These are phyloP conservation scores for Globisporangium abappressorium DNA, from an alignment of 352 stramenopile species.

Conservation along the genomic window DNA sequence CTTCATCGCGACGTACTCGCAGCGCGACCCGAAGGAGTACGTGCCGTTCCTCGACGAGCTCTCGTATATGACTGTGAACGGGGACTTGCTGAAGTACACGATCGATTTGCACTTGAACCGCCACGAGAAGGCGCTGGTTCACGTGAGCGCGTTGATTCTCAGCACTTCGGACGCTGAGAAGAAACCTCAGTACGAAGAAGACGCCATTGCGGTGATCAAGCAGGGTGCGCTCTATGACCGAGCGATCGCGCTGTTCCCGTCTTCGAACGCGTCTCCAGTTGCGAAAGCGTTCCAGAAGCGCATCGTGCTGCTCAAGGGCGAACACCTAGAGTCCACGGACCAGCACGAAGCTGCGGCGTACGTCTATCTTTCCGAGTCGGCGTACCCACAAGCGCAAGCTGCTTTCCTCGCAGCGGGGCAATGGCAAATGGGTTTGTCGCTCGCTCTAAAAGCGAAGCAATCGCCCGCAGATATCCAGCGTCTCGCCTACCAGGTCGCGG, in stretches of 20 bases:
- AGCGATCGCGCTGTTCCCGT: conserved; percentile 40
- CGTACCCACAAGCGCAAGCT: conserved; percentile 37
- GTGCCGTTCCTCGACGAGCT: conserved; percentile 59
- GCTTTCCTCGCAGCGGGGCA: conserved; percentile 52
- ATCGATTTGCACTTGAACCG: conserved; percentile 57
- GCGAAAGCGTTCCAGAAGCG: conserved; percentile 27
- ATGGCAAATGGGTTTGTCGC: conserved; percentile 62
- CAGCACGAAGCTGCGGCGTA: conserved; percentile 55
- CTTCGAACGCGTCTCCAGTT: conserved; percentile 10
- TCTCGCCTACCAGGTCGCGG: conserved; percentile 49
- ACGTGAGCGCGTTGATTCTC: conserved; percentile 37
- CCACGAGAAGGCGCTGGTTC: conserved; percentile 38
- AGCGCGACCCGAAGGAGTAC: conserved; percentile 74
- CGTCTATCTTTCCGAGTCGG: conserved; percentile 51
- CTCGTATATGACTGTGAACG: conserved; percentile 24
- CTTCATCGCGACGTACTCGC: conserved; percentile 55
- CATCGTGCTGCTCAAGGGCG: conserved; percentile 50
- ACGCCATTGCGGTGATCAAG: conserved; percentile 43
- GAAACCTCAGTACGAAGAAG: conserved; percentile 23
- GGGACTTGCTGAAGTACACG: conserved; percentile 46
- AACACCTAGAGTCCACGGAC: conserved; percentile 35
- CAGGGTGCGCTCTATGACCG: conserved; percentile 48
- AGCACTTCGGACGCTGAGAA: conserved; percentile 4
- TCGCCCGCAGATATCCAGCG: conserved; percentile 23
- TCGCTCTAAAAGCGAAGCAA: conserved; percentile 33